Conservation (phyloP, 2,329 filamentous ascomycete species). For the Mollisiaceae sp. region DNA sequence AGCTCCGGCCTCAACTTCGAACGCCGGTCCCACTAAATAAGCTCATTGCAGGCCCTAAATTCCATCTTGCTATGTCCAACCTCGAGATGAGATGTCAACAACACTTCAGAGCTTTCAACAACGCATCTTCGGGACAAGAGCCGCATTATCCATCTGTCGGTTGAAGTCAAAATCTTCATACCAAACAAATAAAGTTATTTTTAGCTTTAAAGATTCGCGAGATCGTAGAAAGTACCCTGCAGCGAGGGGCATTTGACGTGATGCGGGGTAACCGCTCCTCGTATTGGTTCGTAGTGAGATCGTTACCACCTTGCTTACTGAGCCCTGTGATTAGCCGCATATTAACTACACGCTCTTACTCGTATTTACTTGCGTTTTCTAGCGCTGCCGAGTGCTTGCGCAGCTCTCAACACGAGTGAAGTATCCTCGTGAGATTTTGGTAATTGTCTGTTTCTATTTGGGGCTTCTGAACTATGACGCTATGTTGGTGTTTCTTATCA, state of each 20-base stretch:
- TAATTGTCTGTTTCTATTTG: not conserved
- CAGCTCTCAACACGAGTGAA: not conserved
- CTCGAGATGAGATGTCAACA: not conserved
- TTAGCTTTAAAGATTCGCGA: not conserved
- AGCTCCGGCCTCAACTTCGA: no score
- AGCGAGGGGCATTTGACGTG: slow-evolving; percentile 12
- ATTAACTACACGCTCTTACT: slow-evolving; percentile 2
- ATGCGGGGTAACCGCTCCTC: slow-evolving; percentile 18
- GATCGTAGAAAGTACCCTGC: not conserved
- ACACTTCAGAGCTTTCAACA: not conserved
- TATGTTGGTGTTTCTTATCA: not conserved
- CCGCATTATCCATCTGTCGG: not conserved
- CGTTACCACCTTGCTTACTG: not conserved
- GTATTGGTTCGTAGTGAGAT: slow-evolving; percentile 11
- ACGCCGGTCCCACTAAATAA: no score
- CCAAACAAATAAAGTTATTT: not conserved
- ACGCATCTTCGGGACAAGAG: not conserved
- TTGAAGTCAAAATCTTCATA: not conserved
- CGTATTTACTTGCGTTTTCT: not conserved
- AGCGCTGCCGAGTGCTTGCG: slow-evolving; percentile 3
- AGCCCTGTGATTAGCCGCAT: slow-evolving; percentile 3
- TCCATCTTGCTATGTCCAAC: not conserved
- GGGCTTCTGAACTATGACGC: not conserved
- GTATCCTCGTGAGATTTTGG: slow-evolving; percentile 1
- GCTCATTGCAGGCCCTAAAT: no score